Percentiles rank a stretch among this genome's conserved stretches.
Conservation (phyloP, 192 early-diverging fungal genomes). For the Entrophospora sp. region DNA sequence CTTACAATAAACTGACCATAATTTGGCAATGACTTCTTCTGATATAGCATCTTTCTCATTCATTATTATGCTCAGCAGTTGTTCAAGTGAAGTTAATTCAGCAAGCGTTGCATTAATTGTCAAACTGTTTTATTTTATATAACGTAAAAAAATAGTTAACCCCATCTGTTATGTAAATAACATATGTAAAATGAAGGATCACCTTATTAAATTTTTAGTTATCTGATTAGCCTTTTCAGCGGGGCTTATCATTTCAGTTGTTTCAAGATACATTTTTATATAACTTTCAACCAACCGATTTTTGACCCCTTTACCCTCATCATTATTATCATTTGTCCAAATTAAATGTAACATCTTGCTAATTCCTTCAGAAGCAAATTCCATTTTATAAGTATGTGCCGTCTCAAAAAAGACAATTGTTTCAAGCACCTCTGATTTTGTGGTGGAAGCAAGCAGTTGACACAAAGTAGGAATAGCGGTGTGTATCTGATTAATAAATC, state of each 20-base stretch:
- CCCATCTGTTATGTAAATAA: too few species aligned
- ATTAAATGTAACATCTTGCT: conserved; percentile 94
- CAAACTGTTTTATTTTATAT: conserved; percentile 44
- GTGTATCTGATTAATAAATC: conserved; percentile 77
- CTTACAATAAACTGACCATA: conserved; percentile 76
- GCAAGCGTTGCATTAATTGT: conserved; percentile 81
- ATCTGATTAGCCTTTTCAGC: conserved; percentile 56
- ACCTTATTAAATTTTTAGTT: conserved; percentile 59
- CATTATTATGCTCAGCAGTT: conserved; percentile 76
- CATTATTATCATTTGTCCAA: conserved; percentile 65
- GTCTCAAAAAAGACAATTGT: conserved; percentile 92
- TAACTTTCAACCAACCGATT: conserved; percentile 73
- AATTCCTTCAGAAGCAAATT: conserved; percentile 73
- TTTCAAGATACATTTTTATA: conserved; percentile 66
- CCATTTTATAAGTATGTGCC: conserved; percentile 78
- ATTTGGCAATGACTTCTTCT: conserved; percentile 57
- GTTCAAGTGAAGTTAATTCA: conserved; percentile 91
- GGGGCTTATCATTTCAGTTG: conserved; percentile 44
- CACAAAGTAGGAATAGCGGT: conserved; percentile 65
- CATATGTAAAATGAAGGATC: too few species aligned
- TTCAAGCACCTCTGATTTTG: conserved; percentile 90
- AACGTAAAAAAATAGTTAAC: too few species aligned
- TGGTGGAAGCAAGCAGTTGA: conserved; percentile 80
- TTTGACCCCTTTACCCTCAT: conserved; percentile 65
- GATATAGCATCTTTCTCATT: conserved; percentile 53